phyloP scores from a whole-genome alignment of 2,329 filamentous ascomycete species.

The Albifimbria verrucaria region DNA sequence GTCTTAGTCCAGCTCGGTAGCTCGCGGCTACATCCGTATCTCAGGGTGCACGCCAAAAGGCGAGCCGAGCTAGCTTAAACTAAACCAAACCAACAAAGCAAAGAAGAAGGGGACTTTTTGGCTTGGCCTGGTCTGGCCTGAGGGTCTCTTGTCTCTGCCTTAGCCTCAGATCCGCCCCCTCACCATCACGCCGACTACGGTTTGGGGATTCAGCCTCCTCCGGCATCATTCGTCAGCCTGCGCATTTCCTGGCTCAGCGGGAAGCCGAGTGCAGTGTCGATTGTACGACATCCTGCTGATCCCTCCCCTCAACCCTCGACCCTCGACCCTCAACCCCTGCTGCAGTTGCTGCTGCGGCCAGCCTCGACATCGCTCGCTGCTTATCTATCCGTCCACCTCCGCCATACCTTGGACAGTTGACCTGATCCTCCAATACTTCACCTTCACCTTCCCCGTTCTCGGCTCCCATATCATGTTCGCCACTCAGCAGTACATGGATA shows the following conservation, averaged over 20 bases:
- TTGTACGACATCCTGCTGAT: too few species aligned
- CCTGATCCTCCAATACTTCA: conserved; percentile 6
- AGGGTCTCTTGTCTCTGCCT: too few species aligned
- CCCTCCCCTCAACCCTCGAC: too few species aligned
- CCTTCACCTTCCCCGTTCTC: too few species aligned
- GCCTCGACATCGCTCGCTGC: not conserved
- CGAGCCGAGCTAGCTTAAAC: not conserved
- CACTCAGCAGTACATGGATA: conserved; percentile 27
- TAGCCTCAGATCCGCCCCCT: too few species aligned
- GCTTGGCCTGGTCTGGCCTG: too few species aligned
- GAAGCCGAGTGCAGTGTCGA: not conserved
- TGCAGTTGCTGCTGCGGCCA: too few species aligned
- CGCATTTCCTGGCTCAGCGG: not conserved
- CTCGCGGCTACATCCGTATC: not conserved
- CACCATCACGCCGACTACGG: not conserved
- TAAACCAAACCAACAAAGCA: too few species aligned
- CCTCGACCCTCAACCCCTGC: too few species aligned
- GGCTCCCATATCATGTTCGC: conserved; percentile 40
- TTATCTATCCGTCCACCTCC: not conserved
- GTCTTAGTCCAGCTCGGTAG: too few species aligned
- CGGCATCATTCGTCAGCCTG: not conserved
- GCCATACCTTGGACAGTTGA: not conserved
- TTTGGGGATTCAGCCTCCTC: not conserved
- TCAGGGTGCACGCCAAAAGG: not conserved
- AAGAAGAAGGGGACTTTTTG: too few species aligned